A percentile compares a stretch with the other conserved stretches of the same genome.
phyloP scores from a whole-genome alignment of 306 rosid genomes.

The apple (Malus domestica) region DNA sequence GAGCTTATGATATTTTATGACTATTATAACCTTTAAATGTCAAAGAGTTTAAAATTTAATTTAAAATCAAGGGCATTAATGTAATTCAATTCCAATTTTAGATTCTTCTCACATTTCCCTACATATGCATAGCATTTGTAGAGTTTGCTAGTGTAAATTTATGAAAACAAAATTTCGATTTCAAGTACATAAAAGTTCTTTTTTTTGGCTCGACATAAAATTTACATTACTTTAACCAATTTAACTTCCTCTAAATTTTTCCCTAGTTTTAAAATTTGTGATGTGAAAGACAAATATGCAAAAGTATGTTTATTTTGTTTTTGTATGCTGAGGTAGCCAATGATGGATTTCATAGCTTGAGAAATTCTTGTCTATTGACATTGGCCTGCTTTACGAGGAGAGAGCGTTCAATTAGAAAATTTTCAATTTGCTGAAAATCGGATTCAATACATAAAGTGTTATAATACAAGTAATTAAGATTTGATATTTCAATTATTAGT shows the following conservation, averaged over 20 bases:
- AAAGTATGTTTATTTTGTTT: neutral
- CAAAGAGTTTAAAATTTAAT: neutral
- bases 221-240: too few species aligned
- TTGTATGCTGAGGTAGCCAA: neutral
- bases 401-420: neutral
- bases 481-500: too few species aligned
- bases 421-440: too few species aligned
- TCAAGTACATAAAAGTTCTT: too few species aligned
- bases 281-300: neutral
- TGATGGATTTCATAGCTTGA: neutral
- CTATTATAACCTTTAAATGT: too few species aligned
- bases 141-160: neutral
- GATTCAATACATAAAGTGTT: accelerated
- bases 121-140: neutral
- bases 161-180: neutral
- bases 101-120: neutral
- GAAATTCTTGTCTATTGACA: neutral
- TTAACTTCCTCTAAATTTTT: accelerated
- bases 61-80: too few species aligned
- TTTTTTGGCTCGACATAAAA: too few species aligned
- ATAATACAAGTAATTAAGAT: too few species aligned
- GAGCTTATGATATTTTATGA: too few species aligned
- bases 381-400: neutral
- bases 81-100: neutral
- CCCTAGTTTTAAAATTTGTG: too few species aligned